Evolutionary conservation across 805 yeast species (phyloP), one percentile per base, ranked within the genome.

Genomic region (Cyberlindnera amylophila): DNA sequence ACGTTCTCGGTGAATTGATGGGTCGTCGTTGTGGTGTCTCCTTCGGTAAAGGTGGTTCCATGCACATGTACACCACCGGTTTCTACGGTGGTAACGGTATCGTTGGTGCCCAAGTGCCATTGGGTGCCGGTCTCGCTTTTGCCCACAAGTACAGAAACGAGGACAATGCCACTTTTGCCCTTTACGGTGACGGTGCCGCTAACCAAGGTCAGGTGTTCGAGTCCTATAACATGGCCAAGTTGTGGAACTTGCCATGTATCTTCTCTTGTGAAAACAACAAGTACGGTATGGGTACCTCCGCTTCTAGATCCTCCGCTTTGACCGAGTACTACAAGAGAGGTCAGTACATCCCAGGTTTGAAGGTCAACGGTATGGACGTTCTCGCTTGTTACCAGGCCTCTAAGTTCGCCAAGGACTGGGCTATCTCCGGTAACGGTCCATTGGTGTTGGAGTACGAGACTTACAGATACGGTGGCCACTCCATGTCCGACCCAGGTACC

Each of bases 401-500:
- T 58, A 86, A 84, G 71, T 93, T 86, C 61, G 98, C 98, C 62
- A 90, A 89, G 75, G 96, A 91, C 69, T 93, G 95, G 96, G 75
- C 86, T 67, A 75, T 85, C 50, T 72, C 82, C 48, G 96, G 96
- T 63, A 90, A 91, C 63, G 99, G 98, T 53, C 99, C 99, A 52
- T 71, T 93, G 56, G 96, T 93, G 41, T 64, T 93, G 57, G 99
- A 93, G 77, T 93, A 85, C 72, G 97, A 90, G 75, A 93, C 99
- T 58, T 93, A 93, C 75, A 86, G 99, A 79, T 93, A 93, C 69
- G 98, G 98, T 76, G 99, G 99, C 69, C 99, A 93, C 81, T 93
- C 99, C 57, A 93, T 93, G 98, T 91, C 98, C 57, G 99, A 93
- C 73, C 99, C 99, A 62, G 99, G 99, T 79, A 93, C 99, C 69